These are phyloP conservation scores for Anisodus tanguticus DNA, from an alignment of 257 asterid genomes.

Conservation along the genomic window DNA sequence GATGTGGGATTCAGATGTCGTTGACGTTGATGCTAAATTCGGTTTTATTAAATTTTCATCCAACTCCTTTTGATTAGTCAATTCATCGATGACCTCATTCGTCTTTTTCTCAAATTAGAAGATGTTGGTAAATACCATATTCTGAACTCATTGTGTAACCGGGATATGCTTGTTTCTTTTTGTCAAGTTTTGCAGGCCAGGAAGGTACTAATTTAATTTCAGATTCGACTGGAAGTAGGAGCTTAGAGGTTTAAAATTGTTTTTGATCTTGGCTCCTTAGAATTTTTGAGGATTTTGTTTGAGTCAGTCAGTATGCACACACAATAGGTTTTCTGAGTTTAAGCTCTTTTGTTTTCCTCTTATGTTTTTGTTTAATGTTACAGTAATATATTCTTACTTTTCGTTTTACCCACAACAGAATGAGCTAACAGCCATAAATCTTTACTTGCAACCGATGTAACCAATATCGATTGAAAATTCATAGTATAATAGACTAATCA, in stretches of 20 bases:
- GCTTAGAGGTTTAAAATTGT: not conserved
- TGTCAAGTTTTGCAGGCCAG: not conserved
- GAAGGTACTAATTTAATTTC: not conserved
- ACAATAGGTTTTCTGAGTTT: not conserved
- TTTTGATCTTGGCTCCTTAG: not conserved
- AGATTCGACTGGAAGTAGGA: not conserved
- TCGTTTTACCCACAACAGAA: not conserved
- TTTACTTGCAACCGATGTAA: not conserved
- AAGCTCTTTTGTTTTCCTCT: not conserved
- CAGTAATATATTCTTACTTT: not conserved
- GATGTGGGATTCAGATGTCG: not conserved
- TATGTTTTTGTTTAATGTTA: not conserved
- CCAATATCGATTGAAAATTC: not conserved
- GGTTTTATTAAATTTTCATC: conserved; percentile 13
- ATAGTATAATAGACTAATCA: not conserved
- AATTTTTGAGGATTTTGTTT: not conserved
- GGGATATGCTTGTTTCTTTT: not conserved
- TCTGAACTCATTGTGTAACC: not conserved
- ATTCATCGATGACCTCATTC: not conserved
- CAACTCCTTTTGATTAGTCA: not conserved
- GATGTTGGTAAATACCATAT: not conserved
- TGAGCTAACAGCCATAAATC: not conserved
- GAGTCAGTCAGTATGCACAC: not conserved
- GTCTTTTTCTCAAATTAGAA: not conserved
- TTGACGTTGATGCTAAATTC: not conserved